Evolutionary conservation across 306 rosid genomes (phyloP), one percentile per base, ranked within the genome.

Genomic region (Sophora flavescens): DNA sequence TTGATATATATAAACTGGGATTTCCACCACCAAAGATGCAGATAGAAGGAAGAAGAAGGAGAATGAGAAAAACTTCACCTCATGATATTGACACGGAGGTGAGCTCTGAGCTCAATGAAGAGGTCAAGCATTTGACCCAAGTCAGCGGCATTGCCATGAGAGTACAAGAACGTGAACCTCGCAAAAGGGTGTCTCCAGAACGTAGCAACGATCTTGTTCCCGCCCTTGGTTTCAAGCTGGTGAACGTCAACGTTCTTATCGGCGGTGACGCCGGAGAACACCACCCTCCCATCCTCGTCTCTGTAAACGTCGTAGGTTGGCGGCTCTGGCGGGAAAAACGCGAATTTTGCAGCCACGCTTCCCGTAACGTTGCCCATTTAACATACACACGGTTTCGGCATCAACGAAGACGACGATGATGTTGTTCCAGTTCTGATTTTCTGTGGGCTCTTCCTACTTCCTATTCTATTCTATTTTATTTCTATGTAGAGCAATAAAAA

Each of bases 61-160:
- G 5, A 35, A 4, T 2, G 30, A 4, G 22, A 39, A 52, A n/a
- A 63, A 41, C 22, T 22, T 22, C 22, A 91, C 98, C 98, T 89
- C 93, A 96, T 92, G 74, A 96, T 87, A 79, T 96, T 96, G 87
- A 96, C 90, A 67, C 99, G 97, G 1, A 96, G 91, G 38, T 96
- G 99, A 81, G 98, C 96, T 84, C 99, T 85, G 80, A 96, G 99
- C 84, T 96, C 96, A 63, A 86, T 82, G 90, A 96, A 91, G 74
- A 96, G 98, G 69, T 91, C 96, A 15, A 82, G 88, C 98, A 96
- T 96, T 76, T 92, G 97, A 59, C 99, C 99, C 87, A 95, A 84
- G 85, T 95, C 99, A 63, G 99, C 99, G 22, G 99, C 99, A 84
- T 95, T 96, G 3, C 99, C 99, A 66, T 96, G 99, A 45, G 99